Evolutionary conservation across 164 flowering plant genomes (phyloP), one percentile per base, ranked within the genome.

Genomic region (Taxillus chinensis): DNA sequence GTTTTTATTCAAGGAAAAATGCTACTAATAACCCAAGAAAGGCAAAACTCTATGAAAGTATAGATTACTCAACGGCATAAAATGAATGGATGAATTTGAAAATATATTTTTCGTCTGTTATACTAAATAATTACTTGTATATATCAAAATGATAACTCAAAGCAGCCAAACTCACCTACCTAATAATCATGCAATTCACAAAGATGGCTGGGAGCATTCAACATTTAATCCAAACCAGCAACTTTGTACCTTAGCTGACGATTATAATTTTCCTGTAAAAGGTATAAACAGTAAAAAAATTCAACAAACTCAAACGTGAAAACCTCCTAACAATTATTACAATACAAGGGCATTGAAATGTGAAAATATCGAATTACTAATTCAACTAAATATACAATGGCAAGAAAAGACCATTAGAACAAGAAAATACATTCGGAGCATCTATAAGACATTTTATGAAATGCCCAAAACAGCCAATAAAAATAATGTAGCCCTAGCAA

Each of bases 211-310:
- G 9, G 2, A 57, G 41, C 60, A 66, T 62, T 45, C 40, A 61
- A 61, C 41, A 45, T 27, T 75, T 52, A 82, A 49, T 79, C 80
- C 68, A 80, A 64, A 56, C 88, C 85, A 15, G 92, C 83, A 69
- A 75, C 72, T 76, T 74, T 80, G 73, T 66, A 62, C 71, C 89
- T 80, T 63, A 92, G 70, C 74, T 75, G 80, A 70, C 74, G 75
- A 68, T 84, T 87, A 16, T 68, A 74, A 50, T 71, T 80, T 69
- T 92, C 98, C 98, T 90, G 85, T 53, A 62, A 70, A 63, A 17
- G 54, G 50, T 45, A 3, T 45, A 3, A 17, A 39, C 1, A 9
- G 3, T 51, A 10, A 48, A 48, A 12, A 51, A 51, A 15, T 7
- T 43, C 54, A 42, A 45, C 7, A n/a, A 0, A 11, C 12, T 39